A percentile compares a stretch with the other conserved stretches of the same genome.
Conservation (phyloP, 352 stramenopile genomes). For the Phytophthora agathidicida region DNA sequence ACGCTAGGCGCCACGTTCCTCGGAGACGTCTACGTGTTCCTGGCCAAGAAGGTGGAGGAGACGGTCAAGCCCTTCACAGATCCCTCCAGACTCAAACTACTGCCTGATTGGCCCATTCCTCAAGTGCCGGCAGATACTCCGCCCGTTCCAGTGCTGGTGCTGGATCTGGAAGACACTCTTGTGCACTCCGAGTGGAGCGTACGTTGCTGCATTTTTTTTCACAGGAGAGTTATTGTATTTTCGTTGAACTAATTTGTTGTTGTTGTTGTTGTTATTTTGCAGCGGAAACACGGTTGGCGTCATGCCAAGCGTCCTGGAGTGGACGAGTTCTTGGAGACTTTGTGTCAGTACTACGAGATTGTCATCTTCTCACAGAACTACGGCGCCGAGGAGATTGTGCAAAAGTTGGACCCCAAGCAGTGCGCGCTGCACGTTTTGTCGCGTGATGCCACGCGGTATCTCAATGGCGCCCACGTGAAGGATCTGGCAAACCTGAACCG, state of each 20-base stretch:
- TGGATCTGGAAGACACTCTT: conserved; percentile 88
- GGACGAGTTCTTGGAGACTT: conserved; percentile 85
- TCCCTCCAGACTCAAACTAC: conserved; percentile 78
- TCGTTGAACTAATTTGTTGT: background rate
- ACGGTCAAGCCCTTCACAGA: conserved; percentile 80
- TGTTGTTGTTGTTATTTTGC: background rate
- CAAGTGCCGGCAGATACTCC: conserved; percentile 79
- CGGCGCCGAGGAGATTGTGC: conserved; percentile 79
- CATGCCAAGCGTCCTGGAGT: conserved; percentile 87
- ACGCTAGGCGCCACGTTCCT: conserved; percentile 65
- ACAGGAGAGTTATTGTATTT: background rate
- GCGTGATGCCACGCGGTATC: conserved; percentile 82
- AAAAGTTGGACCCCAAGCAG: conserved; percentile 85
- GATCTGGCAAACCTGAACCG: conserved; percentile 84
- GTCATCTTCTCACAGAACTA: conserved; percentile 90
- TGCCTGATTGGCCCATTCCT: conserved; percentile 88
- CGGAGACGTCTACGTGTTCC: conserved; percentile 63
- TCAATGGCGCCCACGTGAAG: conserved; percentile 86
- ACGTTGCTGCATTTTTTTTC: conserved; percentile 38
- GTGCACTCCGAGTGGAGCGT: conserved; percentile 91
- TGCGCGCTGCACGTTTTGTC: conserved; percentile 84
- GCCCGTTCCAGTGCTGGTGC: conserved; percentile 79
- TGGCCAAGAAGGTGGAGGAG: conserved; percentile 71
- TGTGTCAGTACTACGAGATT: conserved; percentile 90
- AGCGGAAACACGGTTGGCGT: conserved; percentile 89